Evolutionary conservation across 495 filamentous ascomycete species (phyloP), one percentile per base, ranked within the genome.

Genomic region (Pseudevernia furfuracea): DNA sequence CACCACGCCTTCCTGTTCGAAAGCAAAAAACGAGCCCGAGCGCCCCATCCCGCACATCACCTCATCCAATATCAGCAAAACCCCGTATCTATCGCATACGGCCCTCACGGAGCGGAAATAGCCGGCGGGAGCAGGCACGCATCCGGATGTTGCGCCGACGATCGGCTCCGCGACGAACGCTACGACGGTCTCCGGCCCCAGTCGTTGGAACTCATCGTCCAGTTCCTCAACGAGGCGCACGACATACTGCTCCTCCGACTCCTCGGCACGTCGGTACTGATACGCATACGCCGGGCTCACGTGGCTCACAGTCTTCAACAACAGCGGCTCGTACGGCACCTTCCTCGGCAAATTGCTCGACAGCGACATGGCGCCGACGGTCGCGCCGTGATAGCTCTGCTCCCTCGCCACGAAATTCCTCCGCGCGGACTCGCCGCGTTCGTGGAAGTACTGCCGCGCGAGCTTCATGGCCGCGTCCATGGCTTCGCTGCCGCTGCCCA

Each of bases 1-100:
- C 0, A 81, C 77, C 17, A 85, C 74, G 55, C 64, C 78, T 70
- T 89, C 87, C 52, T 84, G 80, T 62, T 89, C 79, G 84, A 86
- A 91, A 4, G 84, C 86, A 60, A 88, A 85, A 7, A 88, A 70
- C 5, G 84, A 87, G 1, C 88, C 88, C 21, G 79, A 82, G 11
- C 86, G 79, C 1, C 88, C 88, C 82, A 89, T 89, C 0, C 88
- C 89, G 69, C 87, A 84, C 89, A 93, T 92, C 41, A 91, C 82
- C 65, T 93, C 89, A 63, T 93, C 89, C 9, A 89, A 74, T 56
- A 91, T 85, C 36, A 90, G 76, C 4, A 91, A 79, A 0, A 83
- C 85, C 37, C 85, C 88, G 68, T 89, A 77, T 63, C 81, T 81
- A 37, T 83, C 74, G 70, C 88, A 90, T 6, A 92, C 69, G 7